Percentiles rank a stretch among this genome's conserved stretches.
Conservation (phyloP, 2,329 filamentous ascomycete species). For the Chalaropsis ovoidea region DNA sequence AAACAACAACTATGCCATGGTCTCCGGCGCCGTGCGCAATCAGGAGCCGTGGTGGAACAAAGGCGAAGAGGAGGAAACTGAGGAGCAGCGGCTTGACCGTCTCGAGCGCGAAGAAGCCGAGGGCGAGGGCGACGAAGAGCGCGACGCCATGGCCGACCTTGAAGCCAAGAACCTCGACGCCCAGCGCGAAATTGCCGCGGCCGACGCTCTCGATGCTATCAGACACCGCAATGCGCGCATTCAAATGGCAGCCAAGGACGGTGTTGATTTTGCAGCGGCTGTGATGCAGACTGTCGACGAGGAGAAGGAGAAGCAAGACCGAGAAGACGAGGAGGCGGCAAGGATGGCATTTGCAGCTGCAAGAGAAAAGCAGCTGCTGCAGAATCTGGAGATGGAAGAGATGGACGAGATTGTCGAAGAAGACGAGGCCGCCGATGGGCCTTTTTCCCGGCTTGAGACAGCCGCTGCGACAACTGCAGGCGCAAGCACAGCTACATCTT, state of each 20-base stretch:
- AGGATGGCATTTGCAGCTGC: constrained; percentile 62
- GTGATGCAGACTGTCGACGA: constrained; percentile 47
- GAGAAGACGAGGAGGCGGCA: constrained; percentile 75
- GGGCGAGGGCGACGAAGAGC: constrained; percentile 55
- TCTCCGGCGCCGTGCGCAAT: constrained; percentile 79
- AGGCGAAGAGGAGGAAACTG: constrained; percentile 60
- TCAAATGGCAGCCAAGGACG: constrained; percentile 62
- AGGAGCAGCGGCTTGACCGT: constrained; percentile 76
- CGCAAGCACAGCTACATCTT: constrained; percentile 11
- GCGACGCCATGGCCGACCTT: constrained; percentile 87
- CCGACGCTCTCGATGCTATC: constrained; percentile 92
- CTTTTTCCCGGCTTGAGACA: neutral
- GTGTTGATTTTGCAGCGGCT: constrained; percentile 47
- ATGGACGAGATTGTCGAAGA: constrained; percentile 26
- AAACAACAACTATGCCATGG: constrained; percentile 77
- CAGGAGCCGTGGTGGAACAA: constrained; percentile 77
- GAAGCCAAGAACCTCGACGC: constrained; percentile 91
- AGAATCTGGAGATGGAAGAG: constrained; percentile 39
- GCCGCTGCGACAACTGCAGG: constrained; percentile 22
- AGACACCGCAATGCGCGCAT: constrained; percentile 80
- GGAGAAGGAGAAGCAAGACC: constrained; percentile 56
- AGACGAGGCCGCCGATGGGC: constrained; percentile 11
- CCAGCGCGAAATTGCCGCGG: constrained; percentile 90
- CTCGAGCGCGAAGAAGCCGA: constrained; percentile 65
- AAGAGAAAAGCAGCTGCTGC: constrained; percentile 44